Evolutionary conservation across 495 filamentous ascomycete genomes (phyloP), one percentile per base, ranked within the genome.

Genomic region (Aspergillus coremiiformis): DNA sequence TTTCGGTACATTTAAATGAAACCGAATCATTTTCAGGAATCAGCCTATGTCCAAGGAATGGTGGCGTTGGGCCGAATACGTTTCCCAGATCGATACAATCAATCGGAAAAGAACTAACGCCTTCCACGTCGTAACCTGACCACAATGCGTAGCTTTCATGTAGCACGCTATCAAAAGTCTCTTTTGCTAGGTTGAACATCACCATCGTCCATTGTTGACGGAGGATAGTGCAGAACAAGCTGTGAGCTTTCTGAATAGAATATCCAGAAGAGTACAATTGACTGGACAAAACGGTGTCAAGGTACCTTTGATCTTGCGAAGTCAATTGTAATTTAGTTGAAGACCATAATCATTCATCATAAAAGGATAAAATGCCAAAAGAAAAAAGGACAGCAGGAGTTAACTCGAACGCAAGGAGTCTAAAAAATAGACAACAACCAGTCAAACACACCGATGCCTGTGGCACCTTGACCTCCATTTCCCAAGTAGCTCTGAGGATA

Each of bases 31-130:
- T 37, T 15, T 11, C 3, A 3, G 51, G 29, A 56, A 47, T 17
- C 47, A 52, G n/a, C 27, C 52, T 45, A 48, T 45, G 33, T 15
- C 57, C 64, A 22, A 67, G 57, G 29, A 61, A 65, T 48, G 52
- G 47, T 11, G 62, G 62, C 11, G 57, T 58, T 26, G 55, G 53
- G 14, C 43, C 22, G 27, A 60, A 41, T 26, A 63, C 47, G 27
- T 39, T 7, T 49, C 47, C 33, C 26, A 60, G 44, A 21, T 63
- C 45, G 43, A 67, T 42, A 24, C 23, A 27, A 19, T 57, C 39
- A 2, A 22, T 47, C 26, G 61, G 53, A 21, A 66, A 17, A 14
- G n/a, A 19, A 27, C 48, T 6, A 6, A 50, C 41, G 24, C 35
- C 53, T 4, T 26, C 50, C n/a, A 42, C 11, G 0, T 57, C 35